Percentiles rank a stretch among this genome's conserved stretches.
These are phyloP conservation scores for Apiospora saccharicola DNA, from an alignment of 2,329 filamentous ascomycete species.

Conservation along the genomic window DNA sequence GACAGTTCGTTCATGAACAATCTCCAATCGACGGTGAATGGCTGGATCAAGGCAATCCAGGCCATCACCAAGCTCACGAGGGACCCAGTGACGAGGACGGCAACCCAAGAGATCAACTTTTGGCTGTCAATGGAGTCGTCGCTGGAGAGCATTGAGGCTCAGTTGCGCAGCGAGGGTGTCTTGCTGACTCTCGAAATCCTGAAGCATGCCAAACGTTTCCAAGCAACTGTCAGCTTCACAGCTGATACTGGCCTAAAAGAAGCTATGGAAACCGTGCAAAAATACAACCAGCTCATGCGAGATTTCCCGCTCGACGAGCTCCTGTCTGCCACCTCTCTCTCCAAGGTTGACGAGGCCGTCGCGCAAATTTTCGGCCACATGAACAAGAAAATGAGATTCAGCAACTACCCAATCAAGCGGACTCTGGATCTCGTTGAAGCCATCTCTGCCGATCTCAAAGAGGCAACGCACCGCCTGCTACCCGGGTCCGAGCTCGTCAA, in stretches of 20 bases:
- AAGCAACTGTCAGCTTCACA: conserved; percentile 95
- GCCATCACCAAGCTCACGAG: conserved; percentile 93
- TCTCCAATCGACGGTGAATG: conserved; percentile 91
- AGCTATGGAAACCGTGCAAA: conserved; percentile 93
- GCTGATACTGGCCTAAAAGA: conserved; percentile 97
- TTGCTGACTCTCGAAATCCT: conserved; percentile 91
- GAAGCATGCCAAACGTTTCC: conserved; percentile 96
- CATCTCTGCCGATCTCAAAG: conserved; percentile 91
- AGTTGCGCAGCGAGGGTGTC: conserved; percentile 89
- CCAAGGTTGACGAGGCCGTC: conserved; percentile 89
- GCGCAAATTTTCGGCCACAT: conserved; percentile 90
- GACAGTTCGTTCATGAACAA: conserved; percentile 94
- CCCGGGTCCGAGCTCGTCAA: conserved; percentile 90
- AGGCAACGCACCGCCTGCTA: conserved; percentile 83
- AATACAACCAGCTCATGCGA: conserved; percentile 98
- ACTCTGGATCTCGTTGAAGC: conserved; percentile 95
- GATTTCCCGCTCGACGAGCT: conserved; percentile 97
- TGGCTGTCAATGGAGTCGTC: conserved; percentile 98
- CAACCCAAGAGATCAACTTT: conserved; percentile 98
- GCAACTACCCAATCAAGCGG: conserved; percentile 90
- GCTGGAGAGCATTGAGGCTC: conserved; percentile 87
- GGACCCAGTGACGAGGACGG: conserved; percentile 78
- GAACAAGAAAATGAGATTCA: conserved; percentile 97
- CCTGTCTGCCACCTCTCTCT: conserved; percentile 86
- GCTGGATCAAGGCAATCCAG: conserved; percentile 99